These are phyloP conservation scores for Colletotrichum sp. DNA, from an alignment of 2,329 filamentous ascomycete genomes.

Conservation along the genomic window DNA sequence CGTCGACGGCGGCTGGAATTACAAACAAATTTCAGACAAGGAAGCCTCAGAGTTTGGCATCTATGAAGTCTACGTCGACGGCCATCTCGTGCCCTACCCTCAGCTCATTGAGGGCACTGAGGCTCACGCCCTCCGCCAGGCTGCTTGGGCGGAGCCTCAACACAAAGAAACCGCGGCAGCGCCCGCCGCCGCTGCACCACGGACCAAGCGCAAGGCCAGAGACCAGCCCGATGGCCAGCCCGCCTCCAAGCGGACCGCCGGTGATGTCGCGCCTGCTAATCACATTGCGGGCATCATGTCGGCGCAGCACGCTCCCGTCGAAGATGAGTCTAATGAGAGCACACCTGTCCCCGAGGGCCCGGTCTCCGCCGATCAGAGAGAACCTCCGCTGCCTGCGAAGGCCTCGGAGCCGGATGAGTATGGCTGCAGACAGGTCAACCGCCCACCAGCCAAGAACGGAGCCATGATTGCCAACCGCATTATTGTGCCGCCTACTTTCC, in stretches of 20 bases:
- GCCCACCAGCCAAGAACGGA: conserved; percentile 42
- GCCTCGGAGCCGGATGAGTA: conserved; percentile 53
- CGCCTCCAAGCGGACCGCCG: conserved; percentile 52
- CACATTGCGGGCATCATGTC: conserved; percentile 34
- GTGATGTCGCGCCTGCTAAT: conserved; percentile 25
- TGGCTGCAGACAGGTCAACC: conserved; percentile 53
- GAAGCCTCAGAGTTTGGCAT: conserved; percentile 49
- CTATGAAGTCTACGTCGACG: conserved; percentile 45
- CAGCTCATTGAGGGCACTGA: conserved; percentile 47
- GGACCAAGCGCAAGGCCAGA: conserved; percentile 54
- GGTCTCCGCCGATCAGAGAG: conserved; percentile 30
- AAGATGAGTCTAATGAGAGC: conserved; percentile 32
- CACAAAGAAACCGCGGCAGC: background rate
- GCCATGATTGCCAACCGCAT: conserved; percentile 53
- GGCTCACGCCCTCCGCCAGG: conserved; percentile 16
- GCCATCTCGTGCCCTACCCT: conserved; percentile 49
- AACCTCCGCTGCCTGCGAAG: conserved; percentile 31
- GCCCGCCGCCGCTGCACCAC: conserved; percentile 6
- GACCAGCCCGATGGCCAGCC: conserved; percentile 55
- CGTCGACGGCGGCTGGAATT: conserved; percentile 49
- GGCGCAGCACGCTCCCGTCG: conserved; percentile 29
- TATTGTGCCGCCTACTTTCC: conserved; percentile 53
- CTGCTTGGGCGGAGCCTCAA: conserved; percentile 18
- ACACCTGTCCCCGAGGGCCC: conserved; percentile 23
- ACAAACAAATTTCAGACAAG: conserved; percentile 48